These are phyloP conservation scores for Stachybotrys echinatus DNA, from an alignment of 2,329 filamentous ascomycete species.

Conservation along the genomic window DNA sequence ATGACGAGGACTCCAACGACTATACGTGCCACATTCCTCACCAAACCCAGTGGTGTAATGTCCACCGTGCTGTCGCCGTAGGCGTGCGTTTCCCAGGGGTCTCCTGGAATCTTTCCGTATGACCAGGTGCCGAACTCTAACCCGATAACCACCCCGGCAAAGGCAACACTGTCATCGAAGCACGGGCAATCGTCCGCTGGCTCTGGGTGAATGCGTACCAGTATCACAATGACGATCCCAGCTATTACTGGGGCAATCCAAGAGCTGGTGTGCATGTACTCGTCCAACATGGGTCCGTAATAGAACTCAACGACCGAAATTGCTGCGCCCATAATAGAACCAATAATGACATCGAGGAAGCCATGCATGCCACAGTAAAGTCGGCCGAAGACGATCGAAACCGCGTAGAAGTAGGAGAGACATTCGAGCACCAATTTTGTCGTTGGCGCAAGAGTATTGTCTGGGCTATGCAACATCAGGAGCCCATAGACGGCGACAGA, in stretches of 20 bases:
- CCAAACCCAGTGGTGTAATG: constrained; percentile 60
- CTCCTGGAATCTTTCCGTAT: constrained; percentile 52
- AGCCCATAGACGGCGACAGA: constrained; percentile 86
- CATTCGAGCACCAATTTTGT: constrained; percentile 59
- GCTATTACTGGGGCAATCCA: constrained; percentile 61
- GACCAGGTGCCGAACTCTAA: constrained; percentile 81
- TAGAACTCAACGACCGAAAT: constrained; percentile 57
- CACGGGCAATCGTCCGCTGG: constrained; percentile 96
- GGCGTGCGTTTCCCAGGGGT: constrained; percentile 37
- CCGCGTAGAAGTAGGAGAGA: constrained; percentile 76
- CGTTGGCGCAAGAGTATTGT: constrained; percentile 54
- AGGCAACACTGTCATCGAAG: constrained; percentile 93
- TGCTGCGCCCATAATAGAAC: constrained; percentile 68
- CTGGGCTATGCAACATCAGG: constrained; percentile 60
- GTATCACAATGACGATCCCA: constrained; percentile 61
- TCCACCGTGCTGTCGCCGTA: constrained; percentile 54
- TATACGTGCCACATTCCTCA: constrained; percentile 61
- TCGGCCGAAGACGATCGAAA: constrained; percentile 84
- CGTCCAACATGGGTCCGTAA: constrained; percentile 58
- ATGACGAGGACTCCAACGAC: constrained; percentile 76
- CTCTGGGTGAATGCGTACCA: constrained; percentile 89
- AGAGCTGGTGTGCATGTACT: constrained; percentile 61
- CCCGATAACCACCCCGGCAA: constrained; percentile 85
- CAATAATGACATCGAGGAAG: constrained; percentile 83
- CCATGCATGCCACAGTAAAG: constrained; percentile 99